These are phyloP conservation scores for Wickerhamomyces sp. DNA, from an alignment of 1,139 yeast species.

Conservation along the genomic window DNA sequence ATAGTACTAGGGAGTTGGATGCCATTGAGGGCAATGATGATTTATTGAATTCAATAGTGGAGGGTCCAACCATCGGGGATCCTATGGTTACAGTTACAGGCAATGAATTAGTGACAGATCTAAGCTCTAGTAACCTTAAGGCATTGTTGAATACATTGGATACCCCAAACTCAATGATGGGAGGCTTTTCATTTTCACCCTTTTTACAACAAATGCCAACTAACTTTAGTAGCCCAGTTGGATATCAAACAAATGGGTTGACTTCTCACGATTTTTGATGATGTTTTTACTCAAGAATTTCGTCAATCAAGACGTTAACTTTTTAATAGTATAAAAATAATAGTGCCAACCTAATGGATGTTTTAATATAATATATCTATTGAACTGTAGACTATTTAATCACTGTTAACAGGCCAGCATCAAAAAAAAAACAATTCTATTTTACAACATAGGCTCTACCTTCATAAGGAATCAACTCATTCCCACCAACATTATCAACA, in stretches of 20 bases:
- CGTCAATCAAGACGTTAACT: too few species aligned
- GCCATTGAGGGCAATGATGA: not conserved
- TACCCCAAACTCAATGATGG: not conserved
- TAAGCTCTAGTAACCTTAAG: not conserved
- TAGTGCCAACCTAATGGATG: too few species aligned
- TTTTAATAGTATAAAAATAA: too few species aligned
- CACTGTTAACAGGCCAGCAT: not conserved
- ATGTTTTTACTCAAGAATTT: not conserved
- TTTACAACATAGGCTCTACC: slow-evolving; percentile 31
- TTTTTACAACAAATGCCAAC: not conserved
- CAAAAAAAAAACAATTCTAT: not conserved
- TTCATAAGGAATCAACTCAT: slow-evolving; percentile 34
- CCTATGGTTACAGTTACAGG: not conserved
- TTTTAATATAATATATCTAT: too few species aligned
- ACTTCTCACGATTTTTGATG: not conserved
- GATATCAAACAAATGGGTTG: not conserved
- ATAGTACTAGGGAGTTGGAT: not conserved
- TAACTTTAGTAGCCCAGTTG: not conserved
- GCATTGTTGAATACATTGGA: not conserved
- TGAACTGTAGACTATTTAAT: too few species aligned
- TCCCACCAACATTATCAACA: slow-evolving; percentile 23
- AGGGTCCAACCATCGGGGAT: not conserved
- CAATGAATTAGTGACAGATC: not conserved
- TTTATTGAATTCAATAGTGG: not conserved
- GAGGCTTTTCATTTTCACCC: not conserved